phyloP scores from a whole-genome alignment of 257 asterid species.

The Verbena officinalis region DNA sequence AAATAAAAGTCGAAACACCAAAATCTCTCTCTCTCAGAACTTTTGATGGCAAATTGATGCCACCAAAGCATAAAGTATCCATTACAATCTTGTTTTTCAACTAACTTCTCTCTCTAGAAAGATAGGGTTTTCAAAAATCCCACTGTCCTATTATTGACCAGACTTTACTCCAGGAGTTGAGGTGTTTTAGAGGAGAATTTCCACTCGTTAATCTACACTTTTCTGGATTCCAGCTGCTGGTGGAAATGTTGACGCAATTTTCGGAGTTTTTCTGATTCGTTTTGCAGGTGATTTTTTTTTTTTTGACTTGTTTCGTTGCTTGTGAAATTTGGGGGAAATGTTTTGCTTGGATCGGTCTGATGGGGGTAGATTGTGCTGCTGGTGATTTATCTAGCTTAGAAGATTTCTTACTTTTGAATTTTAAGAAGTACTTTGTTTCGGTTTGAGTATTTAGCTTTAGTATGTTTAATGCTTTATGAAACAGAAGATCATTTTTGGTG shows the following conservation, averaged over 20 bases:
- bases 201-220: slow-evolving; percentile 11
- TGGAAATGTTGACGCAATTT: slow-evolving; percentile 27
- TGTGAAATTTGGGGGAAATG: slow-evolving; percentile 22
- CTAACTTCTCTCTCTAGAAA: slow-evolving; percentile 32
- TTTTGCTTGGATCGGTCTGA: slow-evolving; percentile 40
- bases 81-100: slow-evolving; percentile 36
- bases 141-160: slow-evolving; percentile 12
- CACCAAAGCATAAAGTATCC: slow-evolving; percentile 38
- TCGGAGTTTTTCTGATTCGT: slow-evolving; percentile 16
- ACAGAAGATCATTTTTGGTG: slow-evolving; percentile 26
- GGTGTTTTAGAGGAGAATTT: slow-evolving; percentile 5
- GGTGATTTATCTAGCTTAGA: slow-evolving; percentile 18
- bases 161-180: slow-evolving; percentile 8
- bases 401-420: background rate
- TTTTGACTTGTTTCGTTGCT: background rate
- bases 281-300: slow-evolving; percentile 25
- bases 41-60: slow-evolving; percentile 43
- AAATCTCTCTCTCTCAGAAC: slow-evolving; percentile 17
- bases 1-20: background rate
- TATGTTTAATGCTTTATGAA: slow-evolving; percentile 10
- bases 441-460: slow-evolving; percentile 3
- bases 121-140: slow-evolving; percentile 29
- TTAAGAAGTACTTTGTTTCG: background rate
- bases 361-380: slow-evolving; percentile 29
- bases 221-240: slow-evolving; percentile 32